Base-by-base conservation (phyloP, 2,329 filamentous ascomycete genomes). In the Aquanectria penicillioides region DNA sequence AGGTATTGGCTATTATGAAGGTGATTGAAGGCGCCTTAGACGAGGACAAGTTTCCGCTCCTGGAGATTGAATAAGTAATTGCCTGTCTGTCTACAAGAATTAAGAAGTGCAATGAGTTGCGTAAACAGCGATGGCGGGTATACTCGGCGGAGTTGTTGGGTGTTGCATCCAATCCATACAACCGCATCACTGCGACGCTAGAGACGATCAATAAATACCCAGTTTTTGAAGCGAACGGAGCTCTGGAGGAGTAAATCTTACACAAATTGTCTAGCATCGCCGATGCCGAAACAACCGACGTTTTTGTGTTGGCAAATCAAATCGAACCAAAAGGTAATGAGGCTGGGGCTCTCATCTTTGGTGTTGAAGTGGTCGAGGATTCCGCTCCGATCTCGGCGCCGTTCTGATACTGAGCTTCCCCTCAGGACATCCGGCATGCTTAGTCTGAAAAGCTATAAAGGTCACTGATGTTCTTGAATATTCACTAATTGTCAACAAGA, bases 1-100 rank as follows among this genome's bases (percentile, higher is more conserved):
- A 94, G 79, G 92, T 97, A 0, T 77, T 97, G 46, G 87, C 89
- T 0, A 82, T 90, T 12, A 97, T 97, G 93, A 83, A 89, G 75
- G n/a, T n/a, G 52, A 82, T 97, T 3, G 92, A 97, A 75, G 84
- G 88, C 60, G 90, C 90, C 0, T 75, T 97, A 18, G 89, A 82
- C 0, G 78, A 83, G 8, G 77, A 84, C 18, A 83, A 78, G 68
- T 87, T 86, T 62, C 63, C 79, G 61, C 71, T 84, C 9, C 70
- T 88, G 46, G 80, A 83, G 20, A 65, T 84, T 56, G 80, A 83
- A 48, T 82, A 69, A 71, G 43, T 12, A n/a, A 9, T 11, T 20
- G 11, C n/a, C 11, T 9, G n/a, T n/a, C n/a, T n/a, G n/a, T 4
- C 11, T n/a, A 10, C n/a, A 29, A 23, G 2, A 41, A 20, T 3